Conservation (phyloP, 2,329 filamentous ascomycete genomes). For the Neospermospora avenae region DNA sequence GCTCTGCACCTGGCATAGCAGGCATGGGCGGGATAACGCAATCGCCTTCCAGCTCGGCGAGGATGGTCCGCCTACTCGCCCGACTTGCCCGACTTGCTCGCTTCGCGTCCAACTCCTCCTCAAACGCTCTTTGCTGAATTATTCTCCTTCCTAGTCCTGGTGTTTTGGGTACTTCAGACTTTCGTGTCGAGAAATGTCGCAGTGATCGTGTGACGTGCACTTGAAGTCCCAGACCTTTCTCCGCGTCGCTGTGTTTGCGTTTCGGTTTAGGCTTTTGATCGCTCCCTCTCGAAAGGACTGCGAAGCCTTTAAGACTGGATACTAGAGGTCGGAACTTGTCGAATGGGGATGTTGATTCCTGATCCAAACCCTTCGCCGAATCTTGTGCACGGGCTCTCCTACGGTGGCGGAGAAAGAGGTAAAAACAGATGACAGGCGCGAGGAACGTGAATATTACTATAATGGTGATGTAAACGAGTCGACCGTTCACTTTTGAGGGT, state of each 20-base stretch:
- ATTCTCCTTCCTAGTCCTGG: neutral
- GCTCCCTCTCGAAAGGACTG: neutral
- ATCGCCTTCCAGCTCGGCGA: constrained; percentile 20
- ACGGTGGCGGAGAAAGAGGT: constrained; percentile 10
- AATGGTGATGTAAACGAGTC: constrained; percentile 9
- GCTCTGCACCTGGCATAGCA: neutral
- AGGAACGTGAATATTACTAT: constrained; percentile 10
- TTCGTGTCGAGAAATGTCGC: neutral
- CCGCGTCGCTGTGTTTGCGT: constrained; percentile 4
- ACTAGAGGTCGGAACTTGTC: neutral
- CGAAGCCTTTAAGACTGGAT: neutral
- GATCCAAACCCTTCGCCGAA: neutral
- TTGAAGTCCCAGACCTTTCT: neutral
- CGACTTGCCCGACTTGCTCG: constrained; percentile 1
- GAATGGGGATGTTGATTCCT: neutral
- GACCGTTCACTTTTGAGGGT: neutral
- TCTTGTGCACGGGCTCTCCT: neutral
- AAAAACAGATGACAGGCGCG: constrained; percentile 6
- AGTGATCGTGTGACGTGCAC: neutral
- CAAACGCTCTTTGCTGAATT: neutral
- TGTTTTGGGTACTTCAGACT: neutral
- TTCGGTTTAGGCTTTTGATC: neutral
- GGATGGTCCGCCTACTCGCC: constrained; percentile 7
- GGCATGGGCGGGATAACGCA: neutral
- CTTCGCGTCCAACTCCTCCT: neutral